These are phyloP conservation scores for Lecanosticta acicola DNA, from an alignment of 2,329 filamentous ascomycete genomes.

Conservation along the genomic window DNA sequence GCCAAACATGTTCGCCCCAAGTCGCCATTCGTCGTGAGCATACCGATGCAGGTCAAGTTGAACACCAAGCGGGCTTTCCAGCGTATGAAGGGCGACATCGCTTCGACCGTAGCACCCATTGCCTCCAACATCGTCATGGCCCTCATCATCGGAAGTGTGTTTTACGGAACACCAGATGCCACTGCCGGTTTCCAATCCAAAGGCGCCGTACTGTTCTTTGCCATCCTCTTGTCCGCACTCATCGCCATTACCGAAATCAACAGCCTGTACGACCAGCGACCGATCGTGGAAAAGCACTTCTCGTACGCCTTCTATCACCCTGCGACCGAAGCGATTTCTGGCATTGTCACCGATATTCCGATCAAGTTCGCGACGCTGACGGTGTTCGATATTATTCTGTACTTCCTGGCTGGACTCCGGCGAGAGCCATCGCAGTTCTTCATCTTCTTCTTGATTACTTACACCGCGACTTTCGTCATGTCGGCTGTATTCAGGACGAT, in stretches of 20 bases:
- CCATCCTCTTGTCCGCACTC: slow-evolving; percentile 55
- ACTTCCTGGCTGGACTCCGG: slow-evolving; percentile 51
- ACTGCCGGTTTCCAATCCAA: slow-evolving; percentile 51
- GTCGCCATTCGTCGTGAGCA: slow-evolving; percentile 54
- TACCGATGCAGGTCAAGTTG: slow-evolving; percentile 50
- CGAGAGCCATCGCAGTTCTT: slow-evolving; percentile 49
- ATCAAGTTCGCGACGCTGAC: slow-evolving; percentile 50
- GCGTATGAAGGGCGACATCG: slow-evolving; percentile 49
- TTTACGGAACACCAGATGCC: slow-evolving; percentile 48
- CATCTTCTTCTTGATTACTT: slow-evolving; percentile 58
- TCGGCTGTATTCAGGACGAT: slow-evolving; percentile 56
- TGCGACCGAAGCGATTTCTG: slow-evolving; percentile 47
- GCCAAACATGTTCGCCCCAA: slow-evolving; percentile 49
- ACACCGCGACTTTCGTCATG: slow-evolving; percentile 51
- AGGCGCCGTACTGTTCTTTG: slow-evolving; percentile 56
- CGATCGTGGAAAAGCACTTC: slow-evolving; percentile 45
- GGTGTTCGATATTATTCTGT: slow-evolving; percentile 53
- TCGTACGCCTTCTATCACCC: slow-evolving; percentile 39
- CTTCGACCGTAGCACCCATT: slow-evolving; percentile 44
- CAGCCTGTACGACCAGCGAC: slow-evolving; percentile 49
- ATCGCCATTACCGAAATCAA: slow-evolving; percentile 62
- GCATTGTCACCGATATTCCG: slow-evolving; percentile 52
- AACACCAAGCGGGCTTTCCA: slow-evolving; percentile 49
- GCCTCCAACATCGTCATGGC: slow-evolving; percentile 51
- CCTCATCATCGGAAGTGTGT: slow-evolving; percentile 58